Base-by-base conservation (phyloP, 257 asterid genomes). In the Eustoma russellianum region DNA sequence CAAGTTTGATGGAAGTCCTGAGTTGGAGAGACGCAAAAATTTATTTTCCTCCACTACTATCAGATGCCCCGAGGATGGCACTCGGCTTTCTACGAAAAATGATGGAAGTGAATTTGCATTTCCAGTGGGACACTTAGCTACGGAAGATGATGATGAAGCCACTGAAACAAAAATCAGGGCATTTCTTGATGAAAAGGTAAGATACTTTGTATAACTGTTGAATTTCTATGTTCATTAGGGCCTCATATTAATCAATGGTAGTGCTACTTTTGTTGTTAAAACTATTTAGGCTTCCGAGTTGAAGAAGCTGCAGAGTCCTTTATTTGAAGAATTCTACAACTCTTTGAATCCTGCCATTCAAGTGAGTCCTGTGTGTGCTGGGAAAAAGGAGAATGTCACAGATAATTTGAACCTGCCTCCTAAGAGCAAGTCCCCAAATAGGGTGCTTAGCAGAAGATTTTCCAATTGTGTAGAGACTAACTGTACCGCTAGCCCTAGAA, bases 161-260 rank as follows among this genome's bases (percentile, higher is more conserved):
- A 88, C 95, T 17, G 99, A 92, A 65, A 68, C 95, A 15, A 92
- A 83, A 77, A 92, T 92, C 68, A 77, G 83, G 70, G 94, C 86
- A 40, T 92, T 92, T 74, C 91, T 92, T 48, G 94, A 79, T 61
- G 99, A 77, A 75, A 92, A 92, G 97, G 99, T 92, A 60, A 59
- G 17, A 40, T 8, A 11, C 50, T 33, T 19, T 18, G 33, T 56
- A 19, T 12, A 38, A 9, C n/a, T 57, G 46, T 6, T 45, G 46
- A 48, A 19, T 34, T 14, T 14, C 46, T 2, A 41, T 12, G 10
- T 14, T 19, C 45, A 41, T 60, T 50, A 9, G n/a, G 46, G 38
- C 33, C 50, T 33, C 18, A 50, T 33, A n/a, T 13, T 13, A 55
- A 51, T 52, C 46, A 19, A n/a, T 8, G 40, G 35, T 43, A 38